phyloP scores from a whole-genome alignment of 345 rosid genomes.

The Aquilaria sinensis region DNA sequence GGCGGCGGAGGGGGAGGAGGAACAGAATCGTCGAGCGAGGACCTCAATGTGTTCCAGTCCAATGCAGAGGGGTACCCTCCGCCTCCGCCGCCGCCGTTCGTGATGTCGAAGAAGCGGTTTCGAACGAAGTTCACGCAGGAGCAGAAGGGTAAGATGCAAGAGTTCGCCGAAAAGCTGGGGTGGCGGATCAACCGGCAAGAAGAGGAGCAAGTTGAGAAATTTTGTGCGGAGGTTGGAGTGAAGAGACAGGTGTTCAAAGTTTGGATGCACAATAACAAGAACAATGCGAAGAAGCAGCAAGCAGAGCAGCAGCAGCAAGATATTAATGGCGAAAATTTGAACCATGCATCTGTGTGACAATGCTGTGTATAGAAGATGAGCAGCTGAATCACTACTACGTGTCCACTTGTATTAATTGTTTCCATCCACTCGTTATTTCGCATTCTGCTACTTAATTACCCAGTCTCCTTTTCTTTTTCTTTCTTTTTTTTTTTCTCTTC shows the following conservation, averaged over 20 bases:
- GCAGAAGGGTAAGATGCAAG: constrained; percentile 78
- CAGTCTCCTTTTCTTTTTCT: too few species aligned
- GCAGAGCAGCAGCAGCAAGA: constrained; percentile 7
- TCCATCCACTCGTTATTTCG: too few species aligned
- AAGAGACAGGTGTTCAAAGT: constrained; percentile 74
- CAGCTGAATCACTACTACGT: too few species aligned
- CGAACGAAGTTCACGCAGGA: constrained; percentile 62
- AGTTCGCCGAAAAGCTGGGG: constrained; percentile 67
- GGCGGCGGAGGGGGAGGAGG: constrained; percentile 47
- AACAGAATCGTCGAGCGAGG: constrained; percentile 73
- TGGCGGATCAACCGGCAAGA: constrained; percentile 76
- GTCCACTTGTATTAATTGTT: too few species aligned
- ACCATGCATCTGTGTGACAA: too few species aligned
- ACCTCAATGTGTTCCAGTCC: constrained; percentile 50
- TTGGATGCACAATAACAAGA: constrained; percentile 93
- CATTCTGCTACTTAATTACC: too few species aligned
- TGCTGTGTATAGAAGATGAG: too few species aligned
- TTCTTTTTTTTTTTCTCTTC: too few species aligned
- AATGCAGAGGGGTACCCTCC: constrained; percentile 23
- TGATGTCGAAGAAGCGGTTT: constrained; percentile 53
- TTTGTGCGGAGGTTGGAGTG: constrained; percentile 61
- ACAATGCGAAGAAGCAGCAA: constrained; percentile 43
- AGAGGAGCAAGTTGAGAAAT: constrained; percentile 51
- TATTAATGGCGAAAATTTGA: too few species aligned
- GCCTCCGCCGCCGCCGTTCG: constrained; percentile 35